These are phyloP conservation scores for Ensete glaucum DNA, from an alignment of 176 grass and related monocot species.

Conservation along the genomic window DNA sequence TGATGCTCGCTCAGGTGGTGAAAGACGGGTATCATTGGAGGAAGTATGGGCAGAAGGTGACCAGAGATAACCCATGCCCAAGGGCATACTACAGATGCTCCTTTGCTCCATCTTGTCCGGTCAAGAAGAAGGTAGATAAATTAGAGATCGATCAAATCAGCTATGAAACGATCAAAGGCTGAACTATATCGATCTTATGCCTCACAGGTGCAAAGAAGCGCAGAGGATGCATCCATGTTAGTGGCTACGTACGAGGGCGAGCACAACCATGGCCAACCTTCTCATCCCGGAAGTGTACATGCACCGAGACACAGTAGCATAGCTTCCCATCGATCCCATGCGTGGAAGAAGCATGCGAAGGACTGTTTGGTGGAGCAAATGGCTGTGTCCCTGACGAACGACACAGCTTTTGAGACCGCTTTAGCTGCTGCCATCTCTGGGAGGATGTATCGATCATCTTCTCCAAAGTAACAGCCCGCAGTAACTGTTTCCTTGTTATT, in stretches of 20 bases:
- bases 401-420: constrained; percentile 65
- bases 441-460: constrained; percentile 37
- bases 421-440: constrained; percentile 78
- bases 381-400: constrained; percentile 63
- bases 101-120: constrained; percentile 56
- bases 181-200: not conserved
- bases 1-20: constrained; percentile 33
- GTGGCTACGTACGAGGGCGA: constrained; percentile 86
- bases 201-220: constrained; percentile 72
- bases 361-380: constrained; percentile 61
- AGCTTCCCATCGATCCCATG: not conserved
- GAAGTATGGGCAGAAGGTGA: constrained; percentile 97
- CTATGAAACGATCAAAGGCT: not conserved
- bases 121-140: constrained; percentile 78
- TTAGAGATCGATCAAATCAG: not conserved
- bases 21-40: constrained; percentile 93
- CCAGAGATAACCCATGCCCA: constrained; percentile 89
- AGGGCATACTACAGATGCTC: constrained; percentile 89
- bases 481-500: too few relatives aligned
- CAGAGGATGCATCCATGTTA: constrained; percentile 42
- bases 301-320: constrained; percentile 8
- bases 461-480: not conserved
- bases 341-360: too few relatives aligned
- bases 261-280: constrained; percentile 58
- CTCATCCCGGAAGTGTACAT: not conserved